Conservation (phyloP, 1,284 basidiomycete genomes). For the Cutaneotrichosporon dermatis region DNA sequence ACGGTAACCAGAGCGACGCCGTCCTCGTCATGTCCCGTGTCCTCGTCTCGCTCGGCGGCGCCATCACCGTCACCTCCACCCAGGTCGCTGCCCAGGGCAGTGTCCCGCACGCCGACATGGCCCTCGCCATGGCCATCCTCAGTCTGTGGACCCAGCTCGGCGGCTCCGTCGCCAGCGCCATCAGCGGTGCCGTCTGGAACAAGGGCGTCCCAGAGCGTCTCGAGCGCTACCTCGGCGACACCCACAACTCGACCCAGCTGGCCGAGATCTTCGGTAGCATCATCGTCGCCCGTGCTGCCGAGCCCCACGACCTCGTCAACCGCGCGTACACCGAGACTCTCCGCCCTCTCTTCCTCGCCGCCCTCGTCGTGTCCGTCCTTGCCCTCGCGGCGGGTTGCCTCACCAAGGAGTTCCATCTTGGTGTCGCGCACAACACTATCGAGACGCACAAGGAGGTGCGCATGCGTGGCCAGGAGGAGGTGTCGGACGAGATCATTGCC, state of each 20-base stretch:
- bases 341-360: slow-evolving; percentile 21
- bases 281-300: slow-evolving; percentile 22
- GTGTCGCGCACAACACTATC: slow-evolving; percentile 29
- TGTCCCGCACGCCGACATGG: slow-evolving; percentile 47
- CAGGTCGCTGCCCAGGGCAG: slow-evolving; percentile 45
- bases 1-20: slow-evolving; percentile 21
- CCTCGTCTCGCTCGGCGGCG: slow-evolving; percentile 40
- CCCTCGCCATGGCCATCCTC: slow-evolving; percentile 44
- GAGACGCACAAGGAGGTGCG: slow-evolving; percentile 30
- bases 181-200: slow-evolving; percentile 40
- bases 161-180: slow-evolving; percentile 41
- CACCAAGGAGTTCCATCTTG: slow-evolving; percentile 31
- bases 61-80: slow-evolving; percentile 45
- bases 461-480: slow-evolving; percentile 20
- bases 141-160: slow-evolving; percentile 48
- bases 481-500: slow-evolving; percentile 19
- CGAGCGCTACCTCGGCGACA: slow-evolving; percentile 27
- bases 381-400: slow-evolving; percentile 19
- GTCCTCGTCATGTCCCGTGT: slow-evolving; percentile 29
- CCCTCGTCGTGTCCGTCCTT: slow-evolving; percentile 23
- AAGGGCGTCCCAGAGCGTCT: slow-evolving; percentile 27
- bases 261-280: slow-evolving; percentile 27
- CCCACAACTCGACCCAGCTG: slow-evolving; percentile 20
- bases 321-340: slow-evolving; percentile 27
- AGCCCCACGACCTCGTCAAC: slow-evolving; percentile 26